Evolutionary conservation across 768 basidiomycete species (phyloP), one percentile per base, ranked within the genome.

Genomic region (Mycena leptocephala): DNA sequence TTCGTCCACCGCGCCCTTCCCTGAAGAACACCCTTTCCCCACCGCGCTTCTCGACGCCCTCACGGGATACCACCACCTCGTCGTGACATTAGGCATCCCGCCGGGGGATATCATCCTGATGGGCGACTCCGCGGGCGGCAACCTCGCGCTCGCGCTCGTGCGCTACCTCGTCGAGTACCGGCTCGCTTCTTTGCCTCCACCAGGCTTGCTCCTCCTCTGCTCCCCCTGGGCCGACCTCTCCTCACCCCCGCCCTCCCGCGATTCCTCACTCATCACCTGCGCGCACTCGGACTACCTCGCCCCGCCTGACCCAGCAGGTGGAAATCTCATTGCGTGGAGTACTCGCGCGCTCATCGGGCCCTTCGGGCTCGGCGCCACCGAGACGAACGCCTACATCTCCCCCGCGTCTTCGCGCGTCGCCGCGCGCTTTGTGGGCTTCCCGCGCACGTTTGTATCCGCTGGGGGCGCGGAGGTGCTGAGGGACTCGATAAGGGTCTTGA

Each of bases 61-160:
- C 13, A 90, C 94, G 1, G 95, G 93, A 5, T 97, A 95, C 82
- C 84, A 89, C 53, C 93, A 96, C 82, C 92, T 96, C 24, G 87
- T 93, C 43, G 85, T 89, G 59, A 84, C 80, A 14, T 84, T 93
- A 26, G 90, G 91, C 0, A 92, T 94, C 80, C 76, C 86, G 1
- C 90, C 94, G 0, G 82, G 85, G 16, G 85, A 94, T 78, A 93
- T 96, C 80, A 87, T 95, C 69, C 61, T 95, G 26, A 87, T 86
- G n/a, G 95, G 95, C 4, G 95, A 96, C 81, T 96, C 94, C 2
- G 94, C 95, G 0, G 95, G 95, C 5, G 95, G 88, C 6, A 94
- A 96, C 82, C 89, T 96, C 32, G 91, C 92, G 0, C 87, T 91
- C 37, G 92, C 92, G 0, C 87, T 95, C 48, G 88, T 87, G 11